phyloP scores from a whole-genome alignment of 2,329 filamentous ascomycete genomes.

The Aspergillus jensenii region DNA sequence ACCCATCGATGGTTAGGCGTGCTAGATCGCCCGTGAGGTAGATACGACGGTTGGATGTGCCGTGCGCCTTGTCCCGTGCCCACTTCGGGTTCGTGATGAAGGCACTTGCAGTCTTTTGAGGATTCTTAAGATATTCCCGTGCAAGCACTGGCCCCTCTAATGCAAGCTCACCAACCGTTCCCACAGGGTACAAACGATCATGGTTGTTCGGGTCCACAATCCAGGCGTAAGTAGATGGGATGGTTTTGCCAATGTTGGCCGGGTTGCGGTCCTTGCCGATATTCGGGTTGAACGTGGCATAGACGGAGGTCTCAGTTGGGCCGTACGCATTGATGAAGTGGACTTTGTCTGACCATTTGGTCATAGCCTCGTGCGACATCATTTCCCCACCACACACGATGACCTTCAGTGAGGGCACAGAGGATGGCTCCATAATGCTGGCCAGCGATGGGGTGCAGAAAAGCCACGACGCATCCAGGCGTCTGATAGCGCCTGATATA shows the following conservation, averaged over 20 bases:
- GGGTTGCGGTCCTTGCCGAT: constrained; percentile 20
- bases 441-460: constrained; percentile 48
- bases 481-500: constrained; percentile 46
- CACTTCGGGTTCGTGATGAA: constrained; percentile 30
- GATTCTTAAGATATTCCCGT: constrained; percentile 40
- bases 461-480: constrained; percentile 52
- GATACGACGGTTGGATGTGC: constrained; percentile 3
- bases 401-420: constrained; percentile 42
- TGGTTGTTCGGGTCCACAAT: constrained; percentile 34
- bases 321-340: constrained; percentile 42
- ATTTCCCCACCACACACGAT: constrained; percentile 53
- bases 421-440: constrained; percentile 40
- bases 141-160: constrained; percentile 41
- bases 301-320: constrained; percentile 37
- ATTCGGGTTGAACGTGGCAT: constrained; percentile 30
- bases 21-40: constrained; percentile 31
- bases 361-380: constrained; percentile 70
- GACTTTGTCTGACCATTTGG: constrained; percentile 60
- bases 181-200: constrained; percentile 37
- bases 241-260: constrained; percentile 23
- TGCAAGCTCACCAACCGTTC: constrained; percentile 32
- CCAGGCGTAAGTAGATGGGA: constrained; percentile 28
- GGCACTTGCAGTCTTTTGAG: constrained; percentile 28
- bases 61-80: constrained; percentile 4
- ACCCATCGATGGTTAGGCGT: constrained; percentile 20